phyloP scores from a whole-genome alignment of 2,329 filamentous ascomycete species.

The Colletotrichum musicola region DNA sequence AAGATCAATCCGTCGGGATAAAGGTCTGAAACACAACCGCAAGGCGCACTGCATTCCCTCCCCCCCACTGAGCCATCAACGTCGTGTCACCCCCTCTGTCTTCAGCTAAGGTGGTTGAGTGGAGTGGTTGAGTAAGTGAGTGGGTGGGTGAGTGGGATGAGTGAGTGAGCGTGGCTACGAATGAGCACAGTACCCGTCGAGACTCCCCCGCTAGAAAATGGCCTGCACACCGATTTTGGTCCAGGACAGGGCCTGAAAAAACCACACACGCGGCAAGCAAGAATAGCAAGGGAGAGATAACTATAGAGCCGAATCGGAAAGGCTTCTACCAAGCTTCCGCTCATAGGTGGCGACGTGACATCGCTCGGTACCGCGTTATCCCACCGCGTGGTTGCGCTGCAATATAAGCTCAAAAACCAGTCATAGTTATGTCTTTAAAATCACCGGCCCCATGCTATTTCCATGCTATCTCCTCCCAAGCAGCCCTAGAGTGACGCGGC shows the following conservation, averaged over 20 bases:
- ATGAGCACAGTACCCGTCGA: no score
- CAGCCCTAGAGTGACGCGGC: background rate
- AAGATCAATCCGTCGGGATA: background rate
- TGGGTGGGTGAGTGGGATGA: no score
- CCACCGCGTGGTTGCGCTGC: background rate
- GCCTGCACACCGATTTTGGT: no score
- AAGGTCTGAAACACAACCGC: background rate
- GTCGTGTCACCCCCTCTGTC: background rate
- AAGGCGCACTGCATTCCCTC: background rate
- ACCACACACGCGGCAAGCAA: background rate
- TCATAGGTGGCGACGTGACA: background rate
- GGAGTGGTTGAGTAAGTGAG: background rate
- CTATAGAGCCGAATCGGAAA: background rate
- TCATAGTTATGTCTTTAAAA: background rate
- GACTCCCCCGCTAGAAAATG: no score
- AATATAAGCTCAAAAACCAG: background rate
- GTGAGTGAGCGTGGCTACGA: no score
- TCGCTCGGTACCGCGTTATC: background rate
- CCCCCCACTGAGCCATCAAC: background rate
- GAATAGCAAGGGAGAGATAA: background rate
- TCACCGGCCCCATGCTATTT: background rate
- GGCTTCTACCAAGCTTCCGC: conserved; percentile 5
- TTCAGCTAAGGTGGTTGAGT: background rate
- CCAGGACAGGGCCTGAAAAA: background rate
- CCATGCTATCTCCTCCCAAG: no score